Evolutionary conservation across 495 filamentous ascomycete species (phyloP).

Genomic region (Hapsidospora chrysogenum): DNA sequence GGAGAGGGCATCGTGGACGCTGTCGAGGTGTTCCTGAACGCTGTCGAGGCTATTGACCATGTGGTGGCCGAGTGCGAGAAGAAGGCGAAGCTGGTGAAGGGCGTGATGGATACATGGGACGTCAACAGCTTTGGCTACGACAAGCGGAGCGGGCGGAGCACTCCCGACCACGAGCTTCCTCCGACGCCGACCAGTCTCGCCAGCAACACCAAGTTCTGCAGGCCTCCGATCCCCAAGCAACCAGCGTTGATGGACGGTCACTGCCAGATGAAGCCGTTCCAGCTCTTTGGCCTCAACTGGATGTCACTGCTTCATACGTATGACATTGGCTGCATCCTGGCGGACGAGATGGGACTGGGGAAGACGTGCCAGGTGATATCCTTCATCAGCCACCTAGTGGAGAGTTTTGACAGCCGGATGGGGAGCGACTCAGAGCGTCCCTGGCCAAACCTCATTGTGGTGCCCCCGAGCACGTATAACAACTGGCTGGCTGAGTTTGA

Average conservation of each 20-base stretch:
- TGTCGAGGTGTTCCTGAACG: slow-evolving; percentile 13
- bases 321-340: slow-evolving; percentile 70
- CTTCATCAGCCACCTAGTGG: slow-evolving; percentile 68
- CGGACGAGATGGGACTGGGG: slow-evolving; percentile 95
- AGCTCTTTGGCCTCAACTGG: slow-evolving; percentile 93
- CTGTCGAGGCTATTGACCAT: slow-evolving; percentile 55
- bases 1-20: slow-evolving; percentile 22
- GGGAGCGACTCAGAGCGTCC: slow-evolving; percentile 17
- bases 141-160: slow-evolving; percentile 6
- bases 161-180: slow-evolving; percentile 10
- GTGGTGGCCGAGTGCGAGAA: slow-evolving; percentile 56
- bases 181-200: slow-evolving; percentile 13
- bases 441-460: slow-evolving; percentile 73
- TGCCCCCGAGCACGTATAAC: slow-evolving; percentile 81
- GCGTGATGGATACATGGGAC: slow-evolving; percentile 61
- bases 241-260: slow-evolving; percentile 56
- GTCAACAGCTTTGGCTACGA: slow-evolving; percentile 50
- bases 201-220: slow-evolving; percentile 8
- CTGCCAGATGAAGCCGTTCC: slow-evolving; percentile 73
- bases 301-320: slow-evolving; percentile 62
- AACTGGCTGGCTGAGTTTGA: slow-evolving; percentile 90
- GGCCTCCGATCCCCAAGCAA: slow-evolving; percentile 37
- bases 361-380: slow-evolving; percentile 96
- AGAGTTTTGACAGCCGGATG: slow-evolving; percentile 18
- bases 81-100: slow-evolving; percentile 48